phyloP scores from a whole-genome alignment of 495 filamentous ascomycete genomes.

The Aspergillus diversus region DNA sequence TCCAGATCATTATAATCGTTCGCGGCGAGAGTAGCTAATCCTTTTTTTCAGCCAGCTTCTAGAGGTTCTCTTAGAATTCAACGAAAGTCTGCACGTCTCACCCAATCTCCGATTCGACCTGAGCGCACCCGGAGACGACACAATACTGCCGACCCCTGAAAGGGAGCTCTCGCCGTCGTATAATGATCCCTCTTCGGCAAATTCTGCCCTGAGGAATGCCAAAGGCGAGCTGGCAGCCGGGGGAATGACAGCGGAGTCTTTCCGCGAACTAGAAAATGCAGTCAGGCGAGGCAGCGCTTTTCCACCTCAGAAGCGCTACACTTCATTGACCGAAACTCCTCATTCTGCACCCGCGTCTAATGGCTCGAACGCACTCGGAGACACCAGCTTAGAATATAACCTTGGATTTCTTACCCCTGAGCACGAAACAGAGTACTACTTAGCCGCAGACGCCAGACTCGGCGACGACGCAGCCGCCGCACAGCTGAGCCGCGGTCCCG shows the following conservation, averaged over 20 bases:
- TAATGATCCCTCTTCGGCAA: slow-evolving; percentile 42
- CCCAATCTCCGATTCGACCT: slow-evolving; percentile 70
- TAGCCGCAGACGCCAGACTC: slow-evolving; percentile 68
- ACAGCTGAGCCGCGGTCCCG: slow-evolving; percentile 42
- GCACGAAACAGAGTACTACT: slow-evolving; percentile 79
- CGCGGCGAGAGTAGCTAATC: slow-evolving; percentile 22
- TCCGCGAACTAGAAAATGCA: slow-evolving; percentile 44
- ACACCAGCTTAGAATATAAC: slow-evolving; percentile 28
- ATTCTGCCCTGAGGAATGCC: slow-evolving; percentile 48
- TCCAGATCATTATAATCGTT: background rate
- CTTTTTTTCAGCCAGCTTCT: slow-evolving; percentile 63
- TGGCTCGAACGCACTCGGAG: slow-evolving; percentile 23
- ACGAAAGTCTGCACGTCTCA: slow-evolving; percentile 75
- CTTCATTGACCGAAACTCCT: slow-evolving; percentile 34
- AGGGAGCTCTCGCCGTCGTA: slow-evolving; percentile 41
- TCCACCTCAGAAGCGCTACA: slow-evolving; percentile 40
- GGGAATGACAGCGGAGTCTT: slow-evolving; percentile 40
- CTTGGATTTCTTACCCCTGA: slow-evolving; percentile 71
- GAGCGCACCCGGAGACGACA: slow-evolving; percentile 46
- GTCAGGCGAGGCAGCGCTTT: slow-evolving; percentile 46
- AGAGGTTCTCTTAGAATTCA: slow-evolving; percentile 85
- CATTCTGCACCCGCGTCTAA: slow-evolving; percentile 31
- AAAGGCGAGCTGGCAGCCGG: slow-evolving; percentile 46
- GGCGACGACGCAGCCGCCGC: slow-evolving; percentile 49
- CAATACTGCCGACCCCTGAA: slow-evolving; percentile 42